phyloP scores from a whole-genome alignment of 176 grass and related monocot species.

The Alloteropsis semialata region DNA sequence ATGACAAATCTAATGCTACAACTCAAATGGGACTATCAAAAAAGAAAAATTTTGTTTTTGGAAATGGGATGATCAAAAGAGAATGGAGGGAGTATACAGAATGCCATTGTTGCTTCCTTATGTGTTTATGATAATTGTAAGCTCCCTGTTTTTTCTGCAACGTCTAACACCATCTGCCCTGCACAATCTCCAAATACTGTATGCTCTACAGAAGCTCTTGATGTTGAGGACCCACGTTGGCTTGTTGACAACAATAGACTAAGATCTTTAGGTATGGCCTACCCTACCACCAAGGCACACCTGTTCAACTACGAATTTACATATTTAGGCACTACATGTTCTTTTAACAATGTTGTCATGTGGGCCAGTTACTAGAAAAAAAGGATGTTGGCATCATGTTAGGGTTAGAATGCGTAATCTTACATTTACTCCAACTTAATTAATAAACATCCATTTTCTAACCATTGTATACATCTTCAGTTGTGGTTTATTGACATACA shows the following conservation, averaged over 20 bases:
- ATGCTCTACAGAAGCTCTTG: constrained; percentile 45
- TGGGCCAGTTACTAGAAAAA: not conserved
- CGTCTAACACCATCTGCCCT: constrained; percentile 3
- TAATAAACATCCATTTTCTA: not conserved
- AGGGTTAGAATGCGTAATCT: not conserved
- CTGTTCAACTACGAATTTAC: not conserved
- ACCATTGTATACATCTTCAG: not conserved
- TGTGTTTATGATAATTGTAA: constrained; percentile 12
- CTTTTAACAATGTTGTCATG: not conserved
- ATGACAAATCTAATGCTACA: too few species aligned
- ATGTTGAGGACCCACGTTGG: constrained; percentile 66
- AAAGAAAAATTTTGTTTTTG: too few species aligned
- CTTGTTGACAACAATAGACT: constrained; percentile 68
- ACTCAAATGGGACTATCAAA: too few species aligned
- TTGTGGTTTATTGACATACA: not conserved
- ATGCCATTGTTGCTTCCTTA: constrained; percentile 15
- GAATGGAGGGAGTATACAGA: too few species aligned
- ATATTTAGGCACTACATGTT: constrained; percentile 11
- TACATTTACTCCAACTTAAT: not conserved
- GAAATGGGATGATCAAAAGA: too few species aligned
- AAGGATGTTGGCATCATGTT: not conserved
- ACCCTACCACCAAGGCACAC: not conserved
- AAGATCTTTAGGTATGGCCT: constrained; percentile 61
- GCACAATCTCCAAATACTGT: too few species aligned
- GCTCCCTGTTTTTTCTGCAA: constrained; percentile 2